Evolutionary conservation across 805 yeast species (phyloP).

Genomic region (Starmerella floris): DNA sequence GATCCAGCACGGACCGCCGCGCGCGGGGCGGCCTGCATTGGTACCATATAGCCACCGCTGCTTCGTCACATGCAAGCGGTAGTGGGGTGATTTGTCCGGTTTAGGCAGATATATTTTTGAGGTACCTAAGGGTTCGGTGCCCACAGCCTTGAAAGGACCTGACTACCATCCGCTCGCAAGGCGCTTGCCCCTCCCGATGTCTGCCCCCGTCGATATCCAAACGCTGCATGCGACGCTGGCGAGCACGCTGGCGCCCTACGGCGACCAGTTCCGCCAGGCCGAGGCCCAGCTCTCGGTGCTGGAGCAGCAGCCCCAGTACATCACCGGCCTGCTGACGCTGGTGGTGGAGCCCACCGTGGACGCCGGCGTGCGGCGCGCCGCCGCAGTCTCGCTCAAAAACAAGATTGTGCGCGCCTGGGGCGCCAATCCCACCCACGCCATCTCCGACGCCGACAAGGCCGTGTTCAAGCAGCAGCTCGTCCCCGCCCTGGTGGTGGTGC

Average conservation of each 20-base stretch:
- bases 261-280: constrained; percentile 55
- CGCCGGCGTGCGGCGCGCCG: constrained; percentile 46
- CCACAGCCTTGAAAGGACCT: too few relatives aligned
- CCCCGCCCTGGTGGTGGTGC: constrained; percentile 42
- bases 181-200: too few relatives aligned
- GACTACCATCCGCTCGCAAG: too few relatives aligned
- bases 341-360: constrained; percentile 38
- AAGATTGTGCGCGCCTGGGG: constrained; percentile 54
- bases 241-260: constrained; percentile 48
- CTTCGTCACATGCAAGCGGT: too few relatives aligned
- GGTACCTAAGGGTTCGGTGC: too few relatives aligned
- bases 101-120: too few relatives aligned
- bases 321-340: constrained; percentile 72
- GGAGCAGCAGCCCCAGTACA: constrained; percentile 52
- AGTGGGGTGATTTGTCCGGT: too few relatives aligned
- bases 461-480: constrained; percentile 56
- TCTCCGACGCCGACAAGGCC: constrained; percentile 49
- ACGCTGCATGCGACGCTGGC: constrained; percentile 61
- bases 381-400: constrained; percentile 76
- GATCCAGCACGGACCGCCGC: too few relatives aligned
- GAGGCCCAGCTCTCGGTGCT: constrained; percentile 50
- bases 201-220: constrained; percentile 42
- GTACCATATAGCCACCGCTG: too few relatives aligned
- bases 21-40: too few relatives aligned
- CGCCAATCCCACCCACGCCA: constrained; percentile 11